phyloP scores from a whole-genome alignment of 345 rosid species.

The rapeseed (Brassica napus) region Da-Ae NC_063451.1:30758501-30759000 shows the following conservation, averaged over 20 bases:
- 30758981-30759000: constrained; percentile 22
- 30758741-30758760: background rate
- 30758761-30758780: constrained; percentile 27
- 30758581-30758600: no score
- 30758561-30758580: no score
- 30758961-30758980: background rate
- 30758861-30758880: background rate
- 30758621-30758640: constrained; percentile 28
- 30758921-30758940: background rate
- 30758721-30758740: background rate
- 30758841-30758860: constrained; percentile 32
- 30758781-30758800: background rate
- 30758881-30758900: background rate
- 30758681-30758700: background rate
- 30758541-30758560: no score
- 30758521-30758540: no score
- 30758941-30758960: background rate
- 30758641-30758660: constrained; percentile 34
- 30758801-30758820: constrained; percentile 26
- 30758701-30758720: constrained; percentile 1
- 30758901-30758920: background rate
- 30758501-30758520: no score
- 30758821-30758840: constrained; percentile 36
- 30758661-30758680: constrained; percentile 20
- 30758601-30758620: constrained; percentile 28